Base-by-base conservation (phyloP, 169 alveolate genomes). In the Besnoitia besnoiti region DNA sequence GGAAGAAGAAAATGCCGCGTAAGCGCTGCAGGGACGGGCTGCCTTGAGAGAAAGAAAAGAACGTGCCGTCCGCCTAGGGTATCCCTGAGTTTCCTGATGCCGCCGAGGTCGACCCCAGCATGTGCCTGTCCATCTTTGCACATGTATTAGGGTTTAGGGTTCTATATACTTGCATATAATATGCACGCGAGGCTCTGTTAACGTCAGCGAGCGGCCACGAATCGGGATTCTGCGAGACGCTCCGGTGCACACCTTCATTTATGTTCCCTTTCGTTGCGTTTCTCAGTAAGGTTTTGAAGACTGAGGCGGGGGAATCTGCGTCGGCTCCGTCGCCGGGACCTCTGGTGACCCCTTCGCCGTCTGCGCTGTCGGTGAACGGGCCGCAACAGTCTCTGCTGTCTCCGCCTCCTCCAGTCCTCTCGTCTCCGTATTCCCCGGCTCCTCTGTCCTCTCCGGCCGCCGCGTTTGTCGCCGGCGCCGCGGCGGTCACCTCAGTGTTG, bases 391-490 rank as follows among this genome's bases (percentile, higher is more conserved):
- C 82, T 73, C 47, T 73, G 14, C 46, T 73, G 27, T n/a, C 82
- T 10, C 46, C 82, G 1, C n/a, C 82, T 73, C 14, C 67, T 16
- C 67, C 67, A 51, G 82, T 73, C 39, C 79, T 33, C 7, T 62
- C 79, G 12, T 73, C 39, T 7, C n/a, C 82, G 0, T 73, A n/a
- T n/a, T 1, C 82, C 24, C 82, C 82, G 44, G 39, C 44, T 73
- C 44, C 82, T 19, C 44, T 73, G 3, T 73, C 46, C 2, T 73
- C 82, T 8, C 82, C 82, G 7, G 37, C 87, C 4, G 87, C 87
- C 0, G 87, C 87, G 87, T 77, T 77, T 39, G 87, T 77, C 59
- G 87, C 87, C 35, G 87, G 87, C 37, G 87, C 87, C 21, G 87
- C 87, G 14, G 87, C 87, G 33, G 87, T 77, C 21, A 44, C 87